phyloP scores from a whole-genome alignment of 345 rosid species.

The Syzygium jambos region DNA sequence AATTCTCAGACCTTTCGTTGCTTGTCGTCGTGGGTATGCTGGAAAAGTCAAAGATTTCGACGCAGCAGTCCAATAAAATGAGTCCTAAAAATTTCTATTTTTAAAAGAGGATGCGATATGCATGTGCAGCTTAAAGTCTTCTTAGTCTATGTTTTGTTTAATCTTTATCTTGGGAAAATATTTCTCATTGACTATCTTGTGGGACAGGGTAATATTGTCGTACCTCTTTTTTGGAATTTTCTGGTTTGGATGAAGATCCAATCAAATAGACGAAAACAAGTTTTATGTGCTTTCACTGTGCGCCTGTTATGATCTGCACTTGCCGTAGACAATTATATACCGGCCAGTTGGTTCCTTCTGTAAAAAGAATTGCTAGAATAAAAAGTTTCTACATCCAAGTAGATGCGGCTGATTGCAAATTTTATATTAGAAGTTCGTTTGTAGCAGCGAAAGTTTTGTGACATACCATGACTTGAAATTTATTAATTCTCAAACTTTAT shows the following conservation, averaged over 20 bases:
- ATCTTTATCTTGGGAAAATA: background rate
- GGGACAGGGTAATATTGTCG: conserved; percentile 4
- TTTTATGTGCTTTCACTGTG: background rate
- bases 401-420: background rate
- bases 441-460: background rate
- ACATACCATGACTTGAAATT: background rate
- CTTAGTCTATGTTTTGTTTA: background rate
- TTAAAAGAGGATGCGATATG: background rate
- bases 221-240: conserved; percentile 44
- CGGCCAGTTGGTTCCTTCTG: background rate
- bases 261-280: background rate
- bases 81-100: background rate
- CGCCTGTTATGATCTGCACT: background rate
- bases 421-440: background rate
- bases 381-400: background rate
- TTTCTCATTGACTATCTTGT: background rate
- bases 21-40: background rate
- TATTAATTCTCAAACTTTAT: background rate
- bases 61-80: background rate
- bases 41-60: background rate
- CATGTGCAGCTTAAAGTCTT: background rate
- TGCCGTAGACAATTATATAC: background rate
- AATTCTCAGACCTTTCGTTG: background rate
- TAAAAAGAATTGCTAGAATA: background rate
- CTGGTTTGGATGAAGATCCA: conserved; percentile 33